Conservation (phyloP, 2,329 filamentous ascomycete genomes). For the Pseudogymnoascus sp. region DNA sequence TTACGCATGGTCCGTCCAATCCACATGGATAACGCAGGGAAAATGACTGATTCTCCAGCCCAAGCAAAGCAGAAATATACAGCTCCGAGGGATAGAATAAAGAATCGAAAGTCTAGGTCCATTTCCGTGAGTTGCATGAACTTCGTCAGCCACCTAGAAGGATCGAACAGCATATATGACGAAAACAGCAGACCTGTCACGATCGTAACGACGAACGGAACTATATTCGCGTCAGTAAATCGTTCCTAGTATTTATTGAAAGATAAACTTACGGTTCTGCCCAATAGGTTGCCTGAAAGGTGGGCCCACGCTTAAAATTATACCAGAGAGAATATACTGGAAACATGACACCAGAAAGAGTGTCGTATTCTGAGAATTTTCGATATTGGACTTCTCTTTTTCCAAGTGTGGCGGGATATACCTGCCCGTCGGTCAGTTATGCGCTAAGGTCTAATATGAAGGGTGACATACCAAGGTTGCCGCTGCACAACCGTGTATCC, state of each 20-base stretch:
- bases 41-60: constrained; percentile 60
- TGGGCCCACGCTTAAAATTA: constrained; percentile 82
- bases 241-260: constrained; percentile 8
- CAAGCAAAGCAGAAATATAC: constrained; percentile 62
- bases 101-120: constrained; percentile 61
- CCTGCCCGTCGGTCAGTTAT: constrained; percentile 33
- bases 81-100: constrained; percentile 61
- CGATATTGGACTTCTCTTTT: constrained; percentile 70
- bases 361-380: constrained; percentile 88
- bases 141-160: constrained; percentile 56
- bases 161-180: constrained; percentile 71
- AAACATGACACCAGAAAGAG: constrained; percentile 87
- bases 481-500: constrained; percentile 65
- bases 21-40: constrained; percentile 57
- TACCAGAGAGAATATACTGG: constrained; percentile 84
- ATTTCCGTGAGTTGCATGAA: constrained; percentile 83
- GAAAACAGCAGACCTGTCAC: constrained; percentile 57
- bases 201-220: constrained; percentile 77
- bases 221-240: constrained; percentile 33
- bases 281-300: constrained; percentile 77
- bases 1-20: constrained; percentile 53
- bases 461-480: constrained; percentile 60
- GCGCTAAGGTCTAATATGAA: background rate
- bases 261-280: constrained; percentile 59
- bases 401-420: constrained; percentile 73